Evolutionary conservation across 1,284 basidiomycete species (phyloP).

Genomic region (Boletellus sp.): DNA sequence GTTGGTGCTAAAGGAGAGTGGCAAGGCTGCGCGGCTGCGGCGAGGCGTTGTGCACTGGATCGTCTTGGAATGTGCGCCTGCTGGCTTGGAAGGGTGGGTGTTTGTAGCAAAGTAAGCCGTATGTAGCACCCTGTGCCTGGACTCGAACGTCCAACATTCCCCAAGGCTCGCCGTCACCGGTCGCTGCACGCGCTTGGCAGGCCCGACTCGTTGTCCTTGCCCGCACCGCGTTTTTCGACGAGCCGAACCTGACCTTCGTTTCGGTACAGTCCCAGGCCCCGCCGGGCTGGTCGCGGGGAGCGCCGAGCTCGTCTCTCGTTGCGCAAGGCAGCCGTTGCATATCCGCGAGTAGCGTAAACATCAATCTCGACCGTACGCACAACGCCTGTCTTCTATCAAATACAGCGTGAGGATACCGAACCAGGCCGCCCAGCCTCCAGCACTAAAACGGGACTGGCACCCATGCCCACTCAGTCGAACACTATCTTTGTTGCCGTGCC

Average conservation of each 20-base stretch:
- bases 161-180: no score
- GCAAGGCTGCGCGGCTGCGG: constrained; percentile 22
- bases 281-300: no score
- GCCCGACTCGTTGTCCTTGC: no score
- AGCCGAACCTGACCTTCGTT: no score
- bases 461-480: constrained; percentile 43
- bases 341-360: background rate
- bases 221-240: no score
- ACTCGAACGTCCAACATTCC: no score
- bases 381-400: constrained; percentile 9
- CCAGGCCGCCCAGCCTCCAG: no score
- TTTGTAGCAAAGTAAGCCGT: background rate
- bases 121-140: no score
- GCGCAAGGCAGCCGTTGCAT: background rate
- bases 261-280: no score
- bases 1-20: background rate
- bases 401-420: background rate
- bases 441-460: background rate
- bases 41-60: constrained; percentile 21
- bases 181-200: no score
- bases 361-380: background rate
- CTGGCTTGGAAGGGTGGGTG: background rate
- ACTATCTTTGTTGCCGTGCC: constrained; percentile 87
- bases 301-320: background rate
- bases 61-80: background rate